Evolutionary conservation across 202 grass and related monocot species (phyloP).

Genomic region (Musa balbisiana): DNA sequence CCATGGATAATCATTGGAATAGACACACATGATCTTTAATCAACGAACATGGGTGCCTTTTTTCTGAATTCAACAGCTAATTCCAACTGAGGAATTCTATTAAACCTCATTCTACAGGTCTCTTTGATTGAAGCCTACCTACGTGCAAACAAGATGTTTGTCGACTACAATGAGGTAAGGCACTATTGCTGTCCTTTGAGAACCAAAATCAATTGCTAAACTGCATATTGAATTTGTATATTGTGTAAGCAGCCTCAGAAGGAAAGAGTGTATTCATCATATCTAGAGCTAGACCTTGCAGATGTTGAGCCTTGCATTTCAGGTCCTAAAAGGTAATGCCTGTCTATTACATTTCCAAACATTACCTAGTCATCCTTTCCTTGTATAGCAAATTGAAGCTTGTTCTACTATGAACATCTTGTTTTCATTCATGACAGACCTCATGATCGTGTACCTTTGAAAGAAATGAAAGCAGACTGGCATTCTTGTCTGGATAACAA

Average conservation of each 20-base stretch:
- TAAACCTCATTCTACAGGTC: slow-evolving; percentile 35
- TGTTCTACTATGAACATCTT: slow-evolving; percentile 12
- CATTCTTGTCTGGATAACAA: slow-evolving; percentile 79
- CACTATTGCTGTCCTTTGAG: slow-evolving; percentile 5
- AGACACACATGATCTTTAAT: too few relatives aligned
- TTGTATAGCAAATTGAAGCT: neutral
- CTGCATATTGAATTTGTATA: slow-evolving; percentile 7
- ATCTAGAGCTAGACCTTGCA: slow-evolving; percentile 73
- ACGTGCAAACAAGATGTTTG: slow-evolving; percentile 91
- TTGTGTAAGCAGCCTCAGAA: slow-evolving; percentile 56
- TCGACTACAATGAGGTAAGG: slow-evolving; percentile 78
- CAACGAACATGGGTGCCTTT: neutral
- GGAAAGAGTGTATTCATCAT: slow-evolving; percentile 74
- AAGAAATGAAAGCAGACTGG: slow-evolving; percentile 97
- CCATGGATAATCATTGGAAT: too few relatives aligned
- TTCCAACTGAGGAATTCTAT: neutral
- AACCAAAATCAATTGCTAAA: slow-evolving; percentile 3
- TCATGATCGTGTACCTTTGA: slow-evolving; percentile 88
- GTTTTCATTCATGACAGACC: slow-evolving; percentile 41
- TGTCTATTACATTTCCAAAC: neutral
- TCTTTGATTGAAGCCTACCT: slow-evolving; percentile 92
- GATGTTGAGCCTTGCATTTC: slow-evolving; percentile 79
- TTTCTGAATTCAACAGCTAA: neutral
- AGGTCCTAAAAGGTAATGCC: slow-evolving; percentile 73
- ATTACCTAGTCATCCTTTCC: neutral